Base-by-base conservation (phyloP, 2,329 filamentous ascomycete genomes). In the Claviceps cyperi region DNA sequence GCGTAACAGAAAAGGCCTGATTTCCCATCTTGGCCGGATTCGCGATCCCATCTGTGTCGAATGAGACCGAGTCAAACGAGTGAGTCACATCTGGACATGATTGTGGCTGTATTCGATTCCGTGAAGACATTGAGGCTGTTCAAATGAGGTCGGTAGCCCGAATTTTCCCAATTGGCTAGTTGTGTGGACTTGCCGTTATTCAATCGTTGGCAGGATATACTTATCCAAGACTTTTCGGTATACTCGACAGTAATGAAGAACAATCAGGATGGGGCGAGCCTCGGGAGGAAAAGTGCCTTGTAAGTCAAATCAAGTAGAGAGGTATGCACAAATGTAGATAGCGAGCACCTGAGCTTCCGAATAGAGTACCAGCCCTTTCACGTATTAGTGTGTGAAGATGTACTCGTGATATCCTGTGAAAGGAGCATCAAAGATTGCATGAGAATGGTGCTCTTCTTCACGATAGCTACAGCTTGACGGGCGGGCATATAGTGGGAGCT, bases 1-100 rank as follows among this genome's bases (percentile, higher is more conserved):
- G 91, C 55, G 89, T 96, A 62, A 85, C 76, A 62, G 79, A 79
- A 64, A 78, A 24, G 22, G 37, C 9, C 11, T 9, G 15, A 11
- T n/a, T 19, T 35, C 22, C 35, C 14, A 13, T 35, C 5, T 19
- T 38, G 11, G 36, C 32, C 46, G 11, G 3, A 9, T 49, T 21
- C 46, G 62, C 60, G 17, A 59, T 54, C 51, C 60, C 63, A 43
- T 56, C 58, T 52, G 63, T 55, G 48, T 67, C 63, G 55, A 69
- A 57, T 17, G 68, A 66, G 48, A 66, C 60, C 50, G 64, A 57
- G 35, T 59, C 62, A 45, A 71, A 38, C 11, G 19, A 47, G 14
- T 17, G 32, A 39, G 43, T 43, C 21, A 50, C n/a, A 11, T 39
- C 43, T 45, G 48, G 48, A 14, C 43, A 50, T 17, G 48, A 35